These are phyloP conservation scores for Arxiozyma heterogenica DNA, from an alignment of 1,139 yeast species.

Conservation along the genomic window DNA sequence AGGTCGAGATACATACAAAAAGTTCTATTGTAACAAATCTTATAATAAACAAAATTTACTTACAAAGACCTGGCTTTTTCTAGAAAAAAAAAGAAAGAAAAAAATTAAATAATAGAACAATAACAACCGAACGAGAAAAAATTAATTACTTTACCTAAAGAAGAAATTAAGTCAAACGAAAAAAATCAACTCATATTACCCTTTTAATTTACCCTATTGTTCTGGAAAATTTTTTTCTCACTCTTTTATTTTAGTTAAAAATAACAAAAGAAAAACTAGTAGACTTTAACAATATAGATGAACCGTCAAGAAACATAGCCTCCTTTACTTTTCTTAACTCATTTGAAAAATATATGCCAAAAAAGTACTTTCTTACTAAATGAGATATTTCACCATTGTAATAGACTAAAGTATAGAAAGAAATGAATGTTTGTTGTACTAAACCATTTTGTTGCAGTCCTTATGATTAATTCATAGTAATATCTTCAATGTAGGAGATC, in stretches of 20 bases:
- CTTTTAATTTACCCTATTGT: not conserved
- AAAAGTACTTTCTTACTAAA: too few relatives aligned
- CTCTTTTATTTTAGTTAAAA: not conserved
- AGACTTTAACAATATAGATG: not conserved
- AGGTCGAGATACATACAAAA: not conserved
- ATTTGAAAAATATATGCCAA: too few relatives aligned
- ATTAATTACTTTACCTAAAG: slow-evolving; percentile 4
- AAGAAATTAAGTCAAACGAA: not conserved
- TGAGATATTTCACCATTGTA: not conserved
- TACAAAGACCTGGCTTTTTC: not conserved
- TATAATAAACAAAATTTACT: too few relatives aligned
- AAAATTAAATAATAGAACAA: slow-evolving; percentile 1
- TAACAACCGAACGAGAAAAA: not conserved
- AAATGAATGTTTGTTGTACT: not conserved
- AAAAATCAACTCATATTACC: not conserved
- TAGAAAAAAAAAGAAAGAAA: too few relatives aligned
- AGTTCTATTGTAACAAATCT: not conserved
- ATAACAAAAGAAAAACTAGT: not conserved
- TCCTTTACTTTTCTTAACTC: too few relatives aligned
- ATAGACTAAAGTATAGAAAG: not conserved
- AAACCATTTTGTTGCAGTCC: not conserved
- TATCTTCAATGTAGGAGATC: not conserved
- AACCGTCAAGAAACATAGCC: too few relatives aligned
- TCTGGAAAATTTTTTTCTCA: not conserved
- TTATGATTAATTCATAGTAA: not conserved